Percentiles rank a stretch among this genome's conserved stretches.
Evolutionary conservation across 345 rosid genomes (phyloP).

Genomic region (Passiflora organensis): DNA sequence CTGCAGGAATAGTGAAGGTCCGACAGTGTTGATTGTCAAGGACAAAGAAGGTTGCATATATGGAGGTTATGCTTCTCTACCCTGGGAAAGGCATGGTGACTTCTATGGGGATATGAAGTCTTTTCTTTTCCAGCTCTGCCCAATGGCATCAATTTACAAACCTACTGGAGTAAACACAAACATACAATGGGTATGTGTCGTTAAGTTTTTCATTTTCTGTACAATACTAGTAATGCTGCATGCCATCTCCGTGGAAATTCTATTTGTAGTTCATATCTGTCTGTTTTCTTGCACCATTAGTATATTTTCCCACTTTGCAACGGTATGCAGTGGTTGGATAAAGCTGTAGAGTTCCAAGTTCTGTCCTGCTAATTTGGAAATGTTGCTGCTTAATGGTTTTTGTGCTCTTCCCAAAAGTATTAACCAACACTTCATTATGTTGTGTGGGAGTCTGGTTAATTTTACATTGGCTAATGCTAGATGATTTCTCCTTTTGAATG

Average conservation of each 20-base stretch:
- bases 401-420: too few relatives aligned
- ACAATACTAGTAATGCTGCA: not conserved
- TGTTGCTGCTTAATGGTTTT: too few relatives aligned
- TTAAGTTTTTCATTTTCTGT: not conserved
- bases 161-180: constrained; percentile 85
- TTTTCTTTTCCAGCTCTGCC: constrained; percentile 76
- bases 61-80: constrained; percentile 92
- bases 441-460: too few relatives aligned
- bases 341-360: too few relatives aligned
- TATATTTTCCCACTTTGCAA: not conserved
- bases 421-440: too few relatives aligned
- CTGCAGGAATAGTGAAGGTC: constrained; percentile 62
- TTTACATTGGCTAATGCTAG: too few relatives aligned
- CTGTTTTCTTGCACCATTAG: not conserved
- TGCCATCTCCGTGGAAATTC: not conserved
- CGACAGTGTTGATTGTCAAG: constrained; percentile 62
- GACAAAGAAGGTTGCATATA: constrained; percentile 72
- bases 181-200: constrained; percentile 75
- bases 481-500: too few relatives aligned
- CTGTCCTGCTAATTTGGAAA: too few relatives aligned
- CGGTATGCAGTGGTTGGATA: not conserved
- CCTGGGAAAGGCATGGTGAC: constrained; percentile 78
- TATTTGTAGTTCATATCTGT: not conserved
- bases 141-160: constrained; percentile 58
- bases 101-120: constrained; percentile 95